phyloP scores from a whole-genome alignment of 257 asterid species.

The Solanum rostratum region DNA sequence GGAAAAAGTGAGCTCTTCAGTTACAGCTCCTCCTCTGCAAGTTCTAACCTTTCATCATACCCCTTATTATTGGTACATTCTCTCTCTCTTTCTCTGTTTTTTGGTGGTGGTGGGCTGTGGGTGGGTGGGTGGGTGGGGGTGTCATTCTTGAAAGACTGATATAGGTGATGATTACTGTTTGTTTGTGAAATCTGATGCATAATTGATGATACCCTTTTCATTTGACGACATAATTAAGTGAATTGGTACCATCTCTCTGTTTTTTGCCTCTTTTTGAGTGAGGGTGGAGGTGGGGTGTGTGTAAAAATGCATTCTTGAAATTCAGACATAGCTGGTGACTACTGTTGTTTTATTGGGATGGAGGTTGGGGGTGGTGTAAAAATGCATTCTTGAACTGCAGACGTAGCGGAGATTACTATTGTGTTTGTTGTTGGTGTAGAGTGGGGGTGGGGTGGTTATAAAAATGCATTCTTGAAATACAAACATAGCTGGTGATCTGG shows the following conservation, averaged over 20 bases:
- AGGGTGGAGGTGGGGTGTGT: neutral
- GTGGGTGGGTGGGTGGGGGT: neutral
- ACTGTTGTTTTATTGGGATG: neutral
- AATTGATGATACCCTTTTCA: neutral
- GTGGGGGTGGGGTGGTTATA: neutral
- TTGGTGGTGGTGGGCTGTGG: neutral
- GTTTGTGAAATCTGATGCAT: neutral
- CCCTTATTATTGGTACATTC: conserved; percentile 59
- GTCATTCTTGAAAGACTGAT: neutral
- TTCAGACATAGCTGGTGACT: neutral
- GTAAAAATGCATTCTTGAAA: neutral
- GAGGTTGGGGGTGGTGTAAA: neutral
- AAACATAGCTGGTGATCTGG: neutral
- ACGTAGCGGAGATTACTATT: neutral
- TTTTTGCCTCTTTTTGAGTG: neutral
- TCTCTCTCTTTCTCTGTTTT: neutral
- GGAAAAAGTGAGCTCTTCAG: conserved; percentile 21
- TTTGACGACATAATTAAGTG: neutral
- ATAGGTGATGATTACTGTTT: neutral
- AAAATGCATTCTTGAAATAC: neutral
- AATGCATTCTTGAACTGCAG: neutral
- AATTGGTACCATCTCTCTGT: neutral
- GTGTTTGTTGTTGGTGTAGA: neutral
- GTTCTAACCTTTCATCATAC: conserved; percentile 53
- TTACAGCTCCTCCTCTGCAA: conserved; percentile 9